A percentile compares a stretch with the other conserved stretches of the same genome.
Evolutionary conservation across 2,329 filamentous ascomycete species (phyloP).

Genomic region (Capronia americana): DNA sequence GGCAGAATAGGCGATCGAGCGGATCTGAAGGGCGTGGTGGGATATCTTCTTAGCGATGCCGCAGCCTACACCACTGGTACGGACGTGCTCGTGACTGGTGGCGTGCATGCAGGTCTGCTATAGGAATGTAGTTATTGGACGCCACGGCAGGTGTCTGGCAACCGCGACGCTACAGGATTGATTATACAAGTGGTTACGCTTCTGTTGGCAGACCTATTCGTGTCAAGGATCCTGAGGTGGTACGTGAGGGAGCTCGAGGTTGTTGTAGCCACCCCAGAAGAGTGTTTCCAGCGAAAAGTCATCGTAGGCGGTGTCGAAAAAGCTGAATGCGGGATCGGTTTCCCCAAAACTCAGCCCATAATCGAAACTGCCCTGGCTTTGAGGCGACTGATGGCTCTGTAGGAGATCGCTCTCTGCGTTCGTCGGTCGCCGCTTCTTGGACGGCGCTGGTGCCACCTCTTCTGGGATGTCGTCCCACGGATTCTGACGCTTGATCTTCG

Average conservation of each 20-base stretch:
- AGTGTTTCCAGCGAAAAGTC: constrained; percentile 32
- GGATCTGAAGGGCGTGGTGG: constrained; percentile 50
- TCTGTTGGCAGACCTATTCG: background rate
- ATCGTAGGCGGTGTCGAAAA: constrained; percentile 30
- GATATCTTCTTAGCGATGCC: constrained; percentile 52
- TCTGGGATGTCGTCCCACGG: constrained; percentile 25
- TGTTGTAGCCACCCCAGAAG: constrained; percentile 31
- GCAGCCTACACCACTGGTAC: constrained; percentile 51
- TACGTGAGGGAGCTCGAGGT: constrained; percentile 27
- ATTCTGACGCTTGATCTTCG: constrained; percentile 27
- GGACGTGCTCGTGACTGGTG: constrained; percentile 47
- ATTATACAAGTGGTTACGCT: background rate
- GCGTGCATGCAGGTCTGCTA: constrained; percentile 45
- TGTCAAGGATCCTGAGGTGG: constrained; percentile 20
- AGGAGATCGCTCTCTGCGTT: constrained; percentile 15
- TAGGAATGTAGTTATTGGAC: background rate
- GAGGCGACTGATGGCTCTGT: constrained; percentile 9
- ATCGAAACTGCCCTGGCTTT: constrained; percentile 16
- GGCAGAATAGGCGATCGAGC: constrained; percentile 46
- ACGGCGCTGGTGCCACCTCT: background rate
- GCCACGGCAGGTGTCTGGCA: background rate
- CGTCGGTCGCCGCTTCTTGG: constrained; percentile 23
- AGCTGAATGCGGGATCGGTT: constrained; percentile 21
- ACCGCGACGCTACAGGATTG: background rate
- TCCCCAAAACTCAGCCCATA: constrained; percentile 20